Base-by-base conservation (phyloP, 371 early-diverging fungal genomes). In the Mortierella sp. region DNA sequence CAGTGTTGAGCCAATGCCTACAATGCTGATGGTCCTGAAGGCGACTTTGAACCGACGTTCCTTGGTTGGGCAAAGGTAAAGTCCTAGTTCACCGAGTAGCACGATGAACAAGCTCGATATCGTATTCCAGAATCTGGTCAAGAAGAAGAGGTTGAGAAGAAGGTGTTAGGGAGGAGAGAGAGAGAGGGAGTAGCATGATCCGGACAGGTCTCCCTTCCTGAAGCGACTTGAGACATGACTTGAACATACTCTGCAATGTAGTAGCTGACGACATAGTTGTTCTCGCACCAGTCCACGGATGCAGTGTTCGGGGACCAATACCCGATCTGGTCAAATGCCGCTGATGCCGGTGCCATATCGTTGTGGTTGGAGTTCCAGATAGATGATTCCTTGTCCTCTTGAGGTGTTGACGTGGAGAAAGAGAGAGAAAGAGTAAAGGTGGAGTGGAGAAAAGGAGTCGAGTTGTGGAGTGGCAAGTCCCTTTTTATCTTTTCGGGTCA, bases 271-370 rank as follows among this genome's bases (percentile, higher is more conserved):
- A 71, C 68, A 28, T 76, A 79, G 50, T 79, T 78, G 69, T 57
- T 67, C 52, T 79, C 80, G 37, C 78, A 79, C 80, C 80, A 77
- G 24, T 77, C 78, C 39, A 78, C 72, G 4, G 72, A 64, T 9
- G 78, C 71, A 16, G 70, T 71, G 40, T 63, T 78, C 22, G 73
- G 72, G 14, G 72, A 78, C 73, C 72, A 72, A 51, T 78, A 78
- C 14, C 69, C 71, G 41, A 71, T 40, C 57, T 59, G 29, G 52
- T 71, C 72, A 57, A 71, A 71, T 2, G 69, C 67, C 46, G 63
- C 59, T 50, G 64, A 58, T 40, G 68, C 45, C 17, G 76, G 61
- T 31, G 76, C 61, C 69, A 68, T 72, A 0, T 29, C 19, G 12
- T 31, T 37, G 17, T 21, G 13, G 34, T 34, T 34, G 34, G 4